phyloP scores from a whole-genome alignment of 805 yeast species.

The Priceomyces melissophilus region DNA sequence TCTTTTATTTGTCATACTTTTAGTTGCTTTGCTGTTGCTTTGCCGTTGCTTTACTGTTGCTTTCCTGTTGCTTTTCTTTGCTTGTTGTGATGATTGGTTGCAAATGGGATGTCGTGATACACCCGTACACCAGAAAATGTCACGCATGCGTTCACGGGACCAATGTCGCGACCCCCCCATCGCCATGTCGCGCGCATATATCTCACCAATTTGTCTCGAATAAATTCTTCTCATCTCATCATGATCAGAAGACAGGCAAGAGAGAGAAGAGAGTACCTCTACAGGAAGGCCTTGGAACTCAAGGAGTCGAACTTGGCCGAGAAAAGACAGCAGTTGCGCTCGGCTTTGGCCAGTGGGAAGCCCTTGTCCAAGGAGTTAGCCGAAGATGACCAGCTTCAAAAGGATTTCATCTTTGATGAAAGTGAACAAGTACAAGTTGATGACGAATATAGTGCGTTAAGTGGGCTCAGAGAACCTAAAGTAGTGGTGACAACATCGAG shows the following conservation, averaged over 20 bases:
- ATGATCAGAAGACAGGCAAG: slow-evolving; percentile 91
- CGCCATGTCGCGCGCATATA: too few relatives aligned
- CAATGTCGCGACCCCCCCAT: too few relatives aligned
- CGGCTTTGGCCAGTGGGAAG: slow-evolving; percentile 89
- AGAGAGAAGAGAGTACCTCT: slow-evolving; percentile 91
- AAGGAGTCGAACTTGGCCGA: slow-evolving; percentile 85
- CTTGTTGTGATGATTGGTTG: too few relatives aligned
- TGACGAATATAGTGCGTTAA: slow-evolving; percentile 84
- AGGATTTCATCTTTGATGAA: slow-evolving; percentile 85
- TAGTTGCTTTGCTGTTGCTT: too few relatives aligned
- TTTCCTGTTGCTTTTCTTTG: too few relatives aligned
- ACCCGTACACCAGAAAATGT: too few relatives aligned
- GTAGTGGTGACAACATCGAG: slow-evolving; percentile 91
- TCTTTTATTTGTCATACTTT: too few relatives aligned
- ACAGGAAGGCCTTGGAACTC: slow-evolving; percentile 81
- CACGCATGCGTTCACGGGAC: too few relatives aligned
- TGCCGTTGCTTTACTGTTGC: too few relatives aligned
- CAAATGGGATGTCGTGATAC: too few relatives aligned
- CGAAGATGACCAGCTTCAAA: slow-evolving; percentile 77
- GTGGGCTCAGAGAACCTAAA: slow-evolving; percentile 89
- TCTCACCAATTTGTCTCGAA: too few relatives aligned
- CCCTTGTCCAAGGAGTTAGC: slow-evolving; percentile 87
- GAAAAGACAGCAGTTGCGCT: slow-evolving; percentile 80
- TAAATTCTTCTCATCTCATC: background rate
- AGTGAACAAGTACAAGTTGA: slow-evolving; percentile 67